Conservation (phyloP, 2,329 filamentous ascomycete genomes). For the Penicillium corylophilum region DNA sequence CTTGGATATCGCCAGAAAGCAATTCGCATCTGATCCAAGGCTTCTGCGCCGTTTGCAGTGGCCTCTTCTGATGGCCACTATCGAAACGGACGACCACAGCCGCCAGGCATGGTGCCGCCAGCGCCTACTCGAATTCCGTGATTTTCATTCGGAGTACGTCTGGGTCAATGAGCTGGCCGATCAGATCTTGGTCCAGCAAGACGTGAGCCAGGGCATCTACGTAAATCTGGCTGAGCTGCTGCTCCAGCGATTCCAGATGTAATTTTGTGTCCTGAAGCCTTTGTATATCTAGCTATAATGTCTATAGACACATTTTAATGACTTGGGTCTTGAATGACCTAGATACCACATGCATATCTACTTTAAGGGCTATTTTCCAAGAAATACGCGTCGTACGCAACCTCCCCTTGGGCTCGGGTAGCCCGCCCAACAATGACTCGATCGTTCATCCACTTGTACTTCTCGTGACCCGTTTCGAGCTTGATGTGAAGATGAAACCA, state of each 20-base stretch:
- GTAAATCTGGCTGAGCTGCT: slow-evolving; percentile 30
- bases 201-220: slow-evolving; percentile 22
- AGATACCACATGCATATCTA: too few species aligned
- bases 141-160: slow-evolving; percentile 30
- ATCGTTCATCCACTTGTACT: slow-evolving; percentile 30
- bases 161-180: slow-evolving; percentile 33
- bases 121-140: slow-evolving; percentile 29
- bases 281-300: slow-evolving; percentile 16
- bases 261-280: slow-evolving; percentile 5
- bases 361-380: slow-evolving; percentile 21
- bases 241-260: slow-evolving; percentile 17
- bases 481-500: slow-evolving; percentile 31
- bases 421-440: slow-evolving; percentile 28
- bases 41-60: slow-evolving; percentile 34
- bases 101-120: slow-evolving; percentile 34
- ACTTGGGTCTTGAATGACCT: not conserved
- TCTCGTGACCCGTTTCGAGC: slow-evolving; percentile 26
- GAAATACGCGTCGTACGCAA: slow-evolving; percentile 30
- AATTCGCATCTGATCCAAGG: slow-evolving; percentile 30
- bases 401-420: slow-evolving; percentile 25
- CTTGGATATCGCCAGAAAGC: slow-evolving; percentile 34
- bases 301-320: slow-evolving; percentile 15
- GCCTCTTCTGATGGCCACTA: slow-evolving; percentile 34
- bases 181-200: slow-evolving; percentile 28
- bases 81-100: slow-evolving; percentile 30